Percentiles rank a stretch among this genome's conserved stretches.
Conservation (phyloP, 192 early-diverging fungal genomes). For the Mortierella antarctica region DNA sequence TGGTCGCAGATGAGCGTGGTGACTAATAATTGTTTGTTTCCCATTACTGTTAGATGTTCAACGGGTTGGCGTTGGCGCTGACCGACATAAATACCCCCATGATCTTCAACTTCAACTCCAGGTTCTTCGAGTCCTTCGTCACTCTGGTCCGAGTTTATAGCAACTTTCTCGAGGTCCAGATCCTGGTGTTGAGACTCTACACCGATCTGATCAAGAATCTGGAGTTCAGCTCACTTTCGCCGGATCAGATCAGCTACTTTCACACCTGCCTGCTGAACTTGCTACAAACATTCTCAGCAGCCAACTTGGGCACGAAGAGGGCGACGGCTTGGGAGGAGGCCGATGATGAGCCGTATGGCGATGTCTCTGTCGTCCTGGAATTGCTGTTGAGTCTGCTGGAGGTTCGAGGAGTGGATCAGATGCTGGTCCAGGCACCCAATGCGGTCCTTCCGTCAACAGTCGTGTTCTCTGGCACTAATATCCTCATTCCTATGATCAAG, state of each 20-base stretch:
- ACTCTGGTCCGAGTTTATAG: conserved; percentile 75
- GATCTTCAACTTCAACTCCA: conserved; percentile 65
- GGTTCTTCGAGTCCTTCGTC: conserved; percentile 71
- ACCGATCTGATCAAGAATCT: conserved; percentile 62
- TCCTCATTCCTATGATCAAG: conserved; percentile 77
- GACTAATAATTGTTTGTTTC: background rate
- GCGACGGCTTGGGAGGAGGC: conserved; percentile 56
- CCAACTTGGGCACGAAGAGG: conserved; percentile 64
- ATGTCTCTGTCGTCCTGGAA: conserved; percentile 69
- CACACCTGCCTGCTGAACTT: conserved; percentile 62
- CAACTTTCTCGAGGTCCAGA: conserved; percentile 70
- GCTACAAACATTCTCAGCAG: conserved; percentile 65
- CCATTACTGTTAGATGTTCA: conserved; percentile 68
- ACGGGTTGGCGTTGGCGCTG: conserved; percentile 76
- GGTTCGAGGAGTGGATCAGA: conserved; percentile 38
- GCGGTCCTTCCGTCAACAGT: conserved; percentile 64
- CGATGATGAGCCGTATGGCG: conserved; percentile 74
- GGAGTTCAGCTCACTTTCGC: conserved; percentile 54
- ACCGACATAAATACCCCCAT: conserved; percentile 69
- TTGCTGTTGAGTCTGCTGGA: conserved; percentile 51
- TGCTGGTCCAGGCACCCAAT: conserved; percentile 42
- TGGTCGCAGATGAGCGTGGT: background rate
- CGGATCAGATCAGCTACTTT: conserved; percentile 60
- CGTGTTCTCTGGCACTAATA: conserved; percentile 77
- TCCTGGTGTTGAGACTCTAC: conserved; percentile 70